Base-by-base conservation (phyloP, 352 stramenopile genomes). In the Phytophthora niederhauseri region DNA sequence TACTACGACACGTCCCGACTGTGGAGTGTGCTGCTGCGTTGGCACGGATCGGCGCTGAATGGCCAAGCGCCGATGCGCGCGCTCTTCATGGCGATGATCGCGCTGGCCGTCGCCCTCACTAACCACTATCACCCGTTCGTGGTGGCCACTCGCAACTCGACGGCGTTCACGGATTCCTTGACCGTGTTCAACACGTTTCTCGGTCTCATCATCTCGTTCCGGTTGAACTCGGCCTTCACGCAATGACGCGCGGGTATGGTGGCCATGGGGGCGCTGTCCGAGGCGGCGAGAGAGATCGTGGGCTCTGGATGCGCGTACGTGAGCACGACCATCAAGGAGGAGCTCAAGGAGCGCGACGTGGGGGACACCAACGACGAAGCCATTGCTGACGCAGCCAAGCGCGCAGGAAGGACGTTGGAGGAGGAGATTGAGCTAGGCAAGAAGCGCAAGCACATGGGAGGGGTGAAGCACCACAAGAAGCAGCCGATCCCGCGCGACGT, bases 151-250 rank as follows among this genome's bases (percentile, higher is more conserved):
- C 81, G 81, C 20, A 75, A 85, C 20, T 91, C 81, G 56, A 88
- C 78, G 38, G 85, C 85, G 41, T 93, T 91, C 59, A 84, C 84
- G 1, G 82, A 91, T 61, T 90, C 85, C 22, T 61, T 92, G 49
- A 89, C 83, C 34, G 85, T 93, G 7, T 92, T 93, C 70, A 93
- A 93, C 75, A 90, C 83, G 45, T 93, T 93, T 34, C 68, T 93
- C 7, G 85, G 83, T 12, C 79, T 93, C 56, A 87, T 78, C 20
- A 75, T 92, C 61, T 91, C 83, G 41, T 93, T 93, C 58, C 85
- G 85, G 22, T 68, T 93, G 66, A 93, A 93, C 59, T 93, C 85
- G 51, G 85, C 85, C 11, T 93, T 93, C 62, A 72, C 81, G 26
- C 83, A 93, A 61, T 93, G 85, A 83, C 77, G 85, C 60, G 68